Evolutionary conservation across 768 basidiomycete genomes (phyloP).

Genomic region (Pleurotus giganteus): DNA sequence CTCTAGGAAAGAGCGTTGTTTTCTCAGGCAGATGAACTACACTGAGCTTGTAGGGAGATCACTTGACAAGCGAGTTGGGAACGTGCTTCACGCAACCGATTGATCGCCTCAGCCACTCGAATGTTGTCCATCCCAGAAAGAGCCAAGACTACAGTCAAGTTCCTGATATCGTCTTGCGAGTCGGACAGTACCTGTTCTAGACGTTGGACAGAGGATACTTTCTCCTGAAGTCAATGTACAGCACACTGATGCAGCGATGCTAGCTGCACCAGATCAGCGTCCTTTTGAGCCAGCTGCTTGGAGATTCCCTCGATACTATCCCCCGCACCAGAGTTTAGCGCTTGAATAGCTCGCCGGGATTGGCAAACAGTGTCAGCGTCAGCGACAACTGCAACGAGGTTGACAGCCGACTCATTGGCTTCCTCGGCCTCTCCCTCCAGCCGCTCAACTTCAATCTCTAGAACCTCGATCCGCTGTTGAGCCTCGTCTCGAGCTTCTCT

Average conservation of each 20-base stretch:
- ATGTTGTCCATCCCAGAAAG: slow-evolving; percentile 15
- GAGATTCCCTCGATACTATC: neutral
- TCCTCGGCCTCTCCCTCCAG: slow-evolving; percentile 24
- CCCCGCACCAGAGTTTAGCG: neutral
- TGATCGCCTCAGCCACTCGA: slow-evolving; percentile 2
- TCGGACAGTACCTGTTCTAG: neutral
- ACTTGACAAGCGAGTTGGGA: neutral
- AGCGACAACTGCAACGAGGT: slow-evolving; percentile 36
- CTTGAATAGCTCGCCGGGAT: slow-evolving; percentile 23
- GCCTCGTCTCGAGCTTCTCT: slow-evolving; percentile 72
- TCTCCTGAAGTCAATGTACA: slow-evolving; percentile 9
- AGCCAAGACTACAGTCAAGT: slow-evolving; percentile 24
- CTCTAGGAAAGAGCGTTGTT: slow-evolving; percentile 5
- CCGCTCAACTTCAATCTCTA: slow-evolving; percentile 61
- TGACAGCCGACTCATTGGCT: slow-evolving; percentile 31
- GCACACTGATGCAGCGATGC: slow-evolving; percentile 11
- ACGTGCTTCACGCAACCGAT: neutral
- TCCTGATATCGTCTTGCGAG: slow-evolving; percentile 16
- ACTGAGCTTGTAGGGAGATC: slow-evolving; percentile 9
- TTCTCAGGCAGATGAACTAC: slow-evolving; percentile 7
- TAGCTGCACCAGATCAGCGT: slow-evolving; percentile 10
- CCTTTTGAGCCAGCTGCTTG: neutral
- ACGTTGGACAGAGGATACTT: neutral
- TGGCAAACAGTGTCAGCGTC: slow-evolving; percentile 32
- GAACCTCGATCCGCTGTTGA: slow-evolving; percentile 47